Evolutionary conservation across 1,284 basidiomycete species (phyloP).

Genomic region (Ustilago lituana): DNA sequence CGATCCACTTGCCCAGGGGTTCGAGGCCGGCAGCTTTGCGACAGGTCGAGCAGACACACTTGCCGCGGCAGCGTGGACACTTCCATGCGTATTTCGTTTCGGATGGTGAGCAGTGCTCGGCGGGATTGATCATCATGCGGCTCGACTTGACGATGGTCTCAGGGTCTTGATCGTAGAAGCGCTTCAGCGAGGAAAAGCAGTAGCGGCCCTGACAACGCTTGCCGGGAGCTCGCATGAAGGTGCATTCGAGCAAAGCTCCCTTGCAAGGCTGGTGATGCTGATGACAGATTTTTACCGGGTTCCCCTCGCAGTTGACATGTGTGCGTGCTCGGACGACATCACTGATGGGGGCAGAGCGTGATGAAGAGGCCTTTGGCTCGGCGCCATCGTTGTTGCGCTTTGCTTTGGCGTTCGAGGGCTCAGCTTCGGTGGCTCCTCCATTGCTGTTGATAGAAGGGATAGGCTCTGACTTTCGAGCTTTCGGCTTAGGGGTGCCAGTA

Average conservation of each 20-base stretch:
- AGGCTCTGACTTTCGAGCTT: conserved; percentile 30
- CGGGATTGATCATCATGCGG: conserved; percentile 43
- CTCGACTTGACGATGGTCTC: conserved; percentile 40
- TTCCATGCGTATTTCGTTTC: conserved; percentile 52
- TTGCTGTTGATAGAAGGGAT: conserved; percentile 1
- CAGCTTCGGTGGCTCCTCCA: not conserved
- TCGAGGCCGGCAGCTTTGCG: conserved; percentile 31
- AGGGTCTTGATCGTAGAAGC: conserved; percentile 40
- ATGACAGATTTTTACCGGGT: conserved; percentile 30
- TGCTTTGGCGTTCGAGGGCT: conserved; percentile 12
- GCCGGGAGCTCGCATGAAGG: conserved; percentile 45
- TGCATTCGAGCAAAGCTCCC: conserved; percentile 40
- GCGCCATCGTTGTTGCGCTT: conserved; percentile 12
- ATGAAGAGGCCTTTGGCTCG: not conserved
- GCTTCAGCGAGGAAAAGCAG: conserved; percentile 41
- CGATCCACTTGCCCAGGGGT: conserved; percentile 25
- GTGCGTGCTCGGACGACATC: conserved; percentile 32
- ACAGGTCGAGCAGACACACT: conserved; percentile 36
- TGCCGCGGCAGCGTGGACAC: conserved; percentile 42
- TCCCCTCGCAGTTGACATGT: conserved; percentile 29
- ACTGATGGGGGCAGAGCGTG: conserved; percentile 23
- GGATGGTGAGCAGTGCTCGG: conserved; percentile 34
- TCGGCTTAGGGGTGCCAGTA: conserved; percentile 12
- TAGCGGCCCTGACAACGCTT: conserved; percentile 37
- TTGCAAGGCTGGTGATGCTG: conserved; percentile 44